Base-by-base conservation (phyloP, 1,284 basidiomycete genomes). In the Flammula alnicola region DNA sequence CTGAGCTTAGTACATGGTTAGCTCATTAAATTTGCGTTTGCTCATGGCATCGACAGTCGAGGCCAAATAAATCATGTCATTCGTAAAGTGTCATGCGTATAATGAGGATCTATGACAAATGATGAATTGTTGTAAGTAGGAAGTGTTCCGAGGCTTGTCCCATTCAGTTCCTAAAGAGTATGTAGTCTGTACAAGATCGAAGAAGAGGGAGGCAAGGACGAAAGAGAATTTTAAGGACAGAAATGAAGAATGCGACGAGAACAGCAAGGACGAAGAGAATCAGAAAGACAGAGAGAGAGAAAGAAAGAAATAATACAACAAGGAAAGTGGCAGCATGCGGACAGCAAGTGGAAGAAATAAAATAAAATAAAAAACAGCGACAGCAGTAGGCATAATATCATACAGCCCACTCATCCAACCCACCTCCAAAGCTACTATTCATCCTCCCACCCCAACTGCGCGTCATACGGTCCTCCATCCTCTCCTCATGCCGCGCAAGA, bases 361-460 rank as follows among this genome's bases (percentile, higher is more conserved):
- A 40, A 23, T n/a, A 40, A n/a, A n/a, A n/a, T n/a, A 26, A 19
- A 40, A 40, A 36, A 2, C 20, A 17, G 20, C 11, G 17, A 3
- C 11, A 20, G 14, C 7, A 5, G 27, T 22, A 17, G 23, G 14
- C 23, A 11, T 41, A 12, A 32, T 16, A 4, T 72, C 63, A 85
- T 29, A 83, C 64, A 33, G 75, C 73, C 83, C 84, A 86, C 26
- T 84, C 82, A 56, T 83, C 83, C 41, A 80, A 59, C 25, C 69
- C 68, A 32, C 68, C 69, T 30, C 77, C 76, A 56, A 71, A 74
- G 20, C 67, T 64, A 36, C 55, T 40, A 42, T 74, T 73, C 55
- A 77, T 70, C 47, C 70, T 59, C 12, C 70, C 67, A 41, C 75
- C 75, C 75, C 77, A 79, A 36, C 68, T 70, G 54, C 79, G 64